These are phyloP conservation scores for Alnus rubra DNA, from an alignment of 306 rosid genomes.

Conservation along the genomic window DNA sequence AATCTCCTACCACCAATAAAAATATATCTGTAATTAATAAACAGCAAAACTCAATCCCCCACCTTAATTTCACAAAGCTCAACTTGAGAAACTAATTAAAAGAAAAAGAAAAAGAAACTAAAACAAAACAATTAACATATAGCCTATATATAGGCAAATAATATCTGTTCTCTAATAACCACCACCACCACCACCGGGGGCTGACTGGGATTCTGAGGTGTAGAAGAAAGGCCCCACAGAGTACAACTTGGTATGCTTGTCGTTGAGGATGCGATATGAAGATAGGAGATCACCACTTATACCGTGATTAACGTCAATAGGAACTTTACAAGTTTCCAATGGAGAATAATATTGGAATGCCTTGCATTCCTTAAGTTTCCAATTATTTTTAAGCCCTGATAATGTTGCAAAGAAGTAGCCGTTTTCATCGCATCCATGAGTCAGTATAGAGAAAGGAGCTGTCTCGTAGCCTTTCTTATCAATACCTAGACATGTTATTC, in stretches of 20 bases:
- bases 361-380: conserved; percentile 47
- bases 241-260: conserved; percentile 32
- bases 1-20: too few species aligned
- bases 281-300: conserved; percentile 42
- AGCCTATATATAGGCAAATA: too few species aligned
- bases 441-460: conserved; percentile 24
- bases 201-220: conserved; percentile 27
- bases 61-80: too few species aligned
- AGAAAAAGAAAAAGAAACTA: too few species aligned
- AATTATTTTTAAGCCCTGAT: conserved; percentile 14
- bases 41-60: too few species aligned
- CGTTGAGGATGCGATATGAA: conserved; percentile 35
- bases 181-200: not conserved
- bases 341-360: conserved; percentile 44
- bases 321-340: conserved; percentile 40
- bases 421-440: conserved; percentile 39
- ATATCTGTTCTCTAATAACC: too few species aligned
- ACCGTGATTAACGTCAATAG: conserved; percentile 47
- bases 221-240: conserved; percentile 52
- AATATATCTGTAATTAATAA: too few species aligned
- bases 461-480: conserved; percentile 13
- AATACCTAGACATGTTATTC: conserved; percentile 26
- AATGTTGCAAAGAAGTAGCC: conserved; percentile 49
- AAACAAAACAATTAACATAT: too few species aligned
- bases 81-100: too few species aligned